Evolutionary conservation across 352 stramenopile genomes (phyloP), one percentile per base, ranked within the genome.

Genomic region (Pythium monospermum): DNA sequence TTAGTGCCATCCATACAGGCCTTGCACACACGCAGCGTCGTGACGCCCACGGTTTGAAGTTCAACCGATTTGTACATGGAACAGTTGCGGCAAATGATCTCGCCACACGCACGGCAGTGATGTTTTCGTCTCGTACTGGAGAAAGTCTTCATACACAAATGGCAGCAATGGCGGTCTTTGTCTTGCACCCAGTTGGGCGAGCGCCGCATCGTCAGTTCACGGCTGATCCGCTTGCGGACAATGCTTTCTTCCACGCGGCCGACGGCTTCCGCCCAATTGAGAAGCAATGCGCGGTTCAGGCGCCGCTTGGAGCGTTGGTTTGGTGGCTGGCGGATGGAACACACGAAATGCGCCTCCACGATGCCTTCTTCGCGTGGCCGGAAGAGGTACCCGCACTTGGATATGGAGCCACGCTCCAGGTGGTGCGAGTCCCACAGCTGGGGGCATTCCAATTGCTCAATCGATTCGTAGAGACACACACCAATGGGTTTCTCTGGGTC

Each of bases 101-200:
- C 82, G n/a, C 82, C 79, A 36, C 82, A 93, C 1, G 74, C 76
- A 18, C 82, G 76, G 58, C 79, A 91, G 61, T 93, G 82, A 52
- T 93, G 82, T 56, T 85, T 83, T 22, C 82, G 75, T 4, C 82
- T 62, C 42, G 79, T 89, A 62, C 78, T 87, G 23, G 75, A 84
- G 54, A 92, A 92, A 10, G 75, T 87, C 68, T 89, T 90, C 18
- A 92, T 64, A 36, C 82, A 92, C 38, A 92, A 56, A 44, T 89
- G 76, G 55, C 82, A 92, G 61, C 82, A 92, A 39, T 77, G 71
- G 42, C 82, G 79, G 53, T 92, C 82, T 47, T 84, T 83, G 71
- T 92, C 79, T 46, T 73, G 76, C 25, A 92, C 82, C 82, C 82
- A 92, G 49, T 71, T 85, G 51, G 81, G 81, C 42, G 75, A 72